phyloP scores from a whole-genome alignment of 176 grass and related monocot genomes.

The Zoysia pacifica region DNA sequence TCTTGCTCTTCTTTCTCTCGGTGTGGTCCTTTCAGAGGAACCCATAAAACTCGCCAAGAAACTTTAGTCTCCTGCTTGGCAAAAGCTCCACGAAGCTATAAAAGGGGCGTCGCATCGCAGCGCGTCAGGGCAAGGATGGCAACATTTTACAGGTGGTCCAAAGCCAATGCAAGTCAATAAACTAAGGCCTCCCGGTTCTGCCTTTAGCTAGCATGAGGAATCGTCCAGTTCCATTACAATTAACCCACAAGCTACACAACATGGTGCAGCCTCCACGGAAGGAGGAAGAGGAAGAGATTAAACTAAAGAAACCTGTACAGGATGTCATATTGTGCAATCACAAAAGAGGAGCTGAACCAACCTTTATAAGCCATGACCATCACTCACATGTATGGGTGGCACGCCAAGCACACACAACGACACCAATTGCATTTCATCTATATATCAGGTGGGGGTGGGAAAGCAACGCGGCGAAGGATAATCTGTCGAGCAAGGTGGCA shows the following conservation, averaged over 20 bases:
- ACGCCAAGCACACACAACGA: conserved; percentile 55
- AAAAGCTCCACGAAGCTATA: conserved; percentile 28
- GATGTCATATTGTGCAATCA: conserved; percentile 31
- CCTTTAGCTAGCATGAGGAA: conserved; percentile 60
- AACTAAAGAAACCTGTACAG: neutral
- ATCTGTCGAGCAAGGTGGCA: conserved; percentile 20
- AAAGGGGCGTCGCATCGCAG: neutral
- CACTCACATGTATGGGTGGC: conserved; percentile 24
- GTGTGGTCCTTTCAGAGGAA: conserved; percentile 42
- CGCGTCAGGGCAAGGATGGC: neutral
- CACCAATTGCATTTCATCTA: neutral
- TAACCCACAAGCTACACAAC: conserved; percentile 38
- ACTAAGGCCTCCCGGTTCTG: conserved; percentile 45
- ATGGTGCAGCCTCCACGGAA: conserved; percentile 35
- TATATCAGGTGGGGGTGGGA: neutral
- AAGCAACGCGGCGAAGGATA: conserved; percentile 34
- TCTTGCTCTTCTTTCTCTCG: neutral
- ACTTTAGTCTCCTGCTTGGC: conserved; percentile 12
- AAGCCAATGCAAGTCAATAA: neutral
- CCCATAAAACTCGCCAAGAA: conserved; percentile 26
- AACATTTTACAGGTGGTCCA: conserved; percentile 34
- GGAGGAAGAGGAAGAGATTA: neutral
- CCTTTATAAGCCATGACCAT: conserved; percentile 45
- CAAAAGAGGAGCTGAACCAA: conserved; percentile 24
- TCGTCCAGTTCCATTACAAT: conserved; percentile 41